Percentiles rank a stretch among this genome's conserved stretches.
phyloP scores from a whole-genome alignment of 208 protist species.

The Angomonas deanei region DNA sequence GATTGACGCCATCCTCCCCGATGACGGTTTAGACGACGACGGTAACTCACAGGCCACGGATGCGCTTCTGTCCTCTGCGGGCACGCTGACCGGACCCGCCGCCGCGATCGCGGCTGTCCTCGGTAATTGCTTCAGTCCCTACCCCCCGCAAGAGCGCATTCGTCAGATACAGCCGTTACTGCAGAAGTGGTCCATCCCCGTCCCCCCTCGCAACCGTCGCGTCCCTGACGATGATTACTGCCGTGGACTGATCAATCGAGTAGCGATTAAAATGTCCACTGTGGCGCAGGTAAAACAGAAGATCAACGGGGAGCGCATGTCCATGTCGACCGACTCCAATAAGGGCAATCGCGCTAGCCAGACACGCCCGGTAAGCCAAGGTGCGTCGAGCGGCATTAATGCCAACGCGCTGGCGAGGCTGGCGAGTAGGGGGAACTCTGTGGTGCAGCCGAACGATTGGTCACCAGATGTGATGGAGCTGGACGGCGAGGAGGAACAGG shows the following conservation, averaged over 20 bases:
- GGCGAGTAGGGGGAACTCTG: no score
- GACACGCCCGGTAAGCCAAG: no score
- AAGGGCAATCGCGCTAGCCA: no score
- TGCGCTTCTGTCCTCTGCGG: constrained; percentile 16
- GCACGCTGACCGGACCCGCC: constrained; percentile 12
- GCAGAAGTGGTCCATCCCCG: constrained; percentile 20
- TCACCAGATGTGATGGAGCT: no score
- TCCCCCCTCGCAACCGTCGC: constrained; percentile 6
- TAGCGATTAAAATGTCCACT: no score
- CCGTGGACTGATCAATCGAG: constrained; percentile 20
- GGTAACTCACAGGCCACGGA: constrained; percentile 13
- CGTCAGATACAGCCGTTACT: constrained; percentile 35
- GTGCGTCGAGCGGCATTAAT: no score
- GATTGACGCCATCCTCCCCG: constrained; percentile 24
- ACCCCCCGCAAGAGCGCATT: constrained; percentile 19
- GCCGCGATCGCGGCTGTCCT: constrained; percentile 22
- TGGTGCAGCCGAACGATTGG: no score
- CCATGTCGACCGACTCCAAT: no score
- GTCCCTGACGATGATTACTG: constrained; percentile 23
- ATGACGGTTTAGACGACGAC: constrained; percentile 11
- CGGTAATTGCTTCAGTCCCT: constrained; percentile 32
- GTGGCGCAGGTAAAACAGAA: no score
- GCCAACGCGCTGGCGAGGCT: no score
- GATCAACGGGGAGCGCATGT: no score
- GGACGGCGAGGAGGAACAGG: no score